Conservation (phyloP, 208 protist genomes). For the Tritrichomonas musculus region DNA sequence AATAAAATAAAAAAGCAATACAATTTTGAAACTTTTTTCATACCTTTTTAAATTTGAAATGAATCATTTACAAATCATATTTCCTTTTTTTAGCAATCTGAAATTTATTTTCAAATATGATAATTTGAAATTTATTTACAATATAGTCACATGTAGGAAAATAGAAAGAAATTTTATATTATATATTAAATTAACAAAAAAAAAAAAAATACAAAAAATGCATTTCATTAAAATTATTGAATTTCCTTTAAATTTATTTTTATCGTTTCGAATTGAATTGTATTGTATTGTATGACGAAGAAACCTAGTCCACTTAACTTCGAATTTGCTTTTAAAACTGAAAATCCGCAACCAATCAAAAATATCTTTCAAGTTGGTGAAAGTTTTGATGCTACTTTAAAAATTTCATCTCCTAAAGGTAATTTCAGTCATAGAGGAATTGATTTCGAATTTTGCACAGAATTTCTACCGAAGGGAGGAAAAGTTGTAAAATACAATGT, state of each 20-base stretch:
- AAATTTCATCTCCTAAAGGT: not conserved
- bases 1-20: too few species aligned
- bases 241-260: not conserved
- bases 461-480: not conserved
- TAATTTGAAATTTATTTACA: not conserved
- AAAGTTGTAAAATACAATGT: not conserved
- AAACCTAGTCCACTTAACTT: not conserved
- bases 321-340: not conserved
- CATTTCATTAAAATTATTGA: not conserved
- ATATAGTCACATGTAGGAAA: not conserved
- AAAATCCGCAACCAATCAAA: not conserved
- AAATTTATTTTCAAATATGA: not conserved
- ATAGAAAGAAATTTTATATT: not conserved
- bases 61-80: too few species aligned
- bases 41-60: too few species aligned
- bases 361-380: not conserved
- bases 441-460: not conserved
- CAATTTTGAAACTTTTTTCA: too few species aligned
- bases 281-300: not conserved
- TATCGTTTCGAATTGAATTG: not conserved
- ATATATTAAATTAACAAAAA: too few species aligned
- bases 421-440: not conserved
- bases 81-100: too few species aligned
- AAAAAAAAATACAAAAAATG: not conserved
- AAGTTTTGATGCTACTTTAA: not conserved